Evolutionary conservation across 192 early-diverging fungal species (phyloP), one percentile per base, ranked within the genome.

Genomic region (Linnemannia hyalina): DNA sequence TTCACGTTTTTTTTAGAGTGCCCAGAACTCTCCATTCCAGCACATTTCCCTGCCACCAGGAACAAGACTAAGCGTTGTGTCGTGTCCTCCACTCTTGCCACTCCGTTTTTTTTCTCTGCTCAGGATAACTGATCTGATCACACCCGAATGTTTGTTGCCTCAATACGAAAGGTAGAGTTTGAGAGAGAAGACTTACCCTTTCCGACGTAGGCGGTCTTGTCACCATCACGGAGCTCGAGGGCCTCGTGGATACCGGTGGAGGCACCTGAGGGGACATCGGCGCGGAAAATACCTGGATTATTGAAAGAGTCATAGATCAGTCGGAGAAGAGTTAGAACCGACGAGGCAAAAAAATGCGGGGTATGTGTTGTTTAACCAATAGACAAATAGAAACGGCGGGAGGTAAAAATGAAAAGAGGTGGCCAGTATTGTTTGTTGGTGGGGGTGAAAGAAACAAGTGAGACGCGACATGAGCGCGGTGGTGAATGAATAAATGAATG

Each of bases 161-260:
- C 44, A 1, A 42, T 32, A 73, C 44, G 40, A 65, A 74, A 5
- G 16, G 10, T 16, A 15, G 29, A 46, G 16, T 44, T 55, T 42
- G 10, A 65, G 20, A 68, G 26, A 2, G 44, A 29, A 26, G 68
- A 74, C 88, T 88, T 93, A 97, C 96, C 95, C 92, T 99, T 99
- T 92, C 98, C 98, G 82, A 97, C 85, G 92, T 99, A 99, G 49
- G 92, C 92, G 68, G 76, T 78, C 89, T 94, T 94, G 82, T 95
- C 93, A 55, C 93, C 93, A 73, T 99, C 98, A 88, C 98, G 97
- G 73, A 99, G 96, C 92, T 99, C 98, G 42, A 99, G 92, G 65
- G 98, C 98, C 92, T 99, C 98, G 90, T 99, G 96, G 89, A 99
- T 93, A 86, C 98, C 98, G 70, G 98, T 99, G 68, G 98, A 99